Conservation (phyloP, 2,329 filamentous ascomycete species). For the Sporothrix sp. region DNA sequence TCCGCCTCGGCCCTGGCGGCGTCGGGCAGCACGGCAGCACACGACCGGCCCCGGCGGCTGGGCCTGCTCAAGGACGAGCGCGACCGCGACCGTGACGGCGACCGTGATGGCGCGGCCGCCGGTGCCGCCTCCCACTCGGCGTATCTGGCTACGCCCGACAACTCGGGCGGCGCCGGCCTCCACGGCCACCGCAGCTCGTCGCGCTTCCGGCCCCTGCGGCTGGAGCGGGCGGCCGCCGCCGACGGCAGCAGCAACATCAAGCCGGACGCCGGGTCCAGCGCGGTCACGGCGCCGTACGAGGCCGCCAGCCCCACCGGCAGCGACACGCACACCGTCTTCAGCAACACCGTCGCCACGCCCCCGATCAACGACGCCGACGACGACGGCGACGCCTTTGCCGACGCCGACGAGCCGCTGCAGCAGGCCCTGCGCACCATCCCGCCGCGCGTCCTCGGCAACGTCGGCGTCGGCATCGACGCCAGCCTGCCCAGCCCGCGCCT, state of each 20-base stretch:
- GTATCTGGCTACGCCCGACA: conserved; percentile 48
- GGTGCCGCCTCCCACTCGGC: conserved; percentile 4
- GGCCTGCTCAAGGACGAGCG: conserved; percentile 15
- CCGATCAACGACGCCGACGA: conserved; percentile 65
- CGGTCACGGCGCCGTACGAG: conserved; percentile 34
- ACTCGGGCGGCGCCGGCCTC: conserved; percentile 34
- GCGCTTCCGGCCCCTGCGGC: conserved; percentile 32
- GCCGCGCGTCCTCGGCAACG: conserved; percentile 52
- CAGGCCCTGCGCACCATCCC: conserved; percentile 38
- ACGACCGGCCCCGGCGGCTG: conserved; percentile 32
- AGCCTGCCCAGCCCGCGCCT: conserved; percentile 90
- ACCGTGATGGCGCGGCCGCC: not conserved
- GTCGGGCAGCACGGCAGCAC: conserved; percentile 23
- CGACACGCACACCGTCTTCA: conserved; percentile 51
- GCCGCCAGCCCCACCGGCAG: conserved; percentile 43
- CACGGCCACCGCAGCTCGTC: conserved; percentile 27
- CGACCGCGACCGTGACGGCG: not conserved
- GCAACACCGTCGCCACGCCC: conserved; percentile 59
- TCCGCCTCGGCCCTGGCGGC: no score
- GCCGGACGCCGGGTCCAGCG: conserved; percentile 34
- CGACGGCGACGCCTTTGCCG: conserved; percentile 52
- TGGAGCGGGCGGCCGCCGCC: conserved; percentile 28
- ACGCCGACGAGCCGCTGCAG: conserved; percentile 40
- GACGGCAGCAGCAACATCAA: conserved; percentile 33
- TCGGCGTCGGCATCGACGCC: conserved; percentile 73